Percentiles rank a stretch among this genome's conserved stretches.
phyloP scores from a whole-genome alignment of 805 yeast species.

The Saccharomycopsis sp. region DNA sequence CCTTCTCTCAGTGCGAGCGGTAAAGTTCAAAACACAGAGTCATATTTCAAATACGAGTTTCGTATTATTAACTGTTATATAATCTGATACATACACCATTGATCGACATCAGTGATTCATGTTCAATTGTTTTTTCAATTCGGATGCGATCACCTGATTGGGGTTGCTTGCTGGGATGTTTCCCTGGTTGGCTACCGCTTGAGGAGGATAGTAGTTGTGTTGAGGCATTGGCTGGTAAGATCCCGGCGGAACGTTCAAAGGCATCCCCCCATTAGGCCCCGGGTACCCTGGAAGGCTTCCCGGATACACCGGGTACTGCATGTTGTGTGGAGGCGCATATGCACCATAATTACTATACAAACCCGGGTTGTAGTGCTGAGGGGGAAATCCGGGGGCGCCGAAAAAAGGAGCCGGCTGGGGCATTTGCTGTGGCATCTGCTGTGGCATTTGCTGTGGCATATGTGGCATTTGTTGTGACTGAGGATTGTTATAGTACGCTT shows the following conservation, averaged over 20 bases:
- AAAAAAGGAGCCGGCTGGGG: background rate
- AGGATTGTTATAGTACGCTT: background rate
- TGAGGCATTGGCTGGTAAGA: background rate
- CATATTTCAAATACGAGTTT: too few species aligned
- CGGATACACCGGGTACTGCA: background rate
- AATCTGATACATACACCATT: too few species aligned
- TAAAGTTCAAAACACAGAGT: too few species aligned
- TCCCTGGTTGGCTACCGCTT: background rate
- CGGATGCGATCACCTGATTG: background rate
- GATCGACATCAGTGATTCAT: background rate
- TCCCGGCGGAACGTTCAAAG: background rate
- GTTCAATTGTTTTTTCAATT: background rate
- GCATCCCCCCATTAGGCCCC: background rate
- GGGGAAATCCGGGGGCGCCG: background rate
- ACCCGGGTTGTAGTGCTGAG: background rate
- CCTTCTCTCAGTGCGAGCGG: too few species aligned
- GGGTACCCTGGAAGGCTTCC: background rate
- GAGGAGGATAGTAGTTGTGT: background rate
- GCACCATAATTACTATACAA: too few species aligned
- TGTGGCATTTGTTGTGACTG: background rate
- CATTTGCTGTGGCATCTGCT: background rate
- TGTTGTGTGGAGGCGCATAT: background rate
- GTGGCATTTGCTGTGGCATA: background rate
- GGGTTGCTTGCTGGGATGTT: background rate
- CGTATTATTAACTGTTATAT: too few species aligned